Base-by-base conservation (phyloP, 352 stramenopile species). In the Globisporangium canariense region DNA sequence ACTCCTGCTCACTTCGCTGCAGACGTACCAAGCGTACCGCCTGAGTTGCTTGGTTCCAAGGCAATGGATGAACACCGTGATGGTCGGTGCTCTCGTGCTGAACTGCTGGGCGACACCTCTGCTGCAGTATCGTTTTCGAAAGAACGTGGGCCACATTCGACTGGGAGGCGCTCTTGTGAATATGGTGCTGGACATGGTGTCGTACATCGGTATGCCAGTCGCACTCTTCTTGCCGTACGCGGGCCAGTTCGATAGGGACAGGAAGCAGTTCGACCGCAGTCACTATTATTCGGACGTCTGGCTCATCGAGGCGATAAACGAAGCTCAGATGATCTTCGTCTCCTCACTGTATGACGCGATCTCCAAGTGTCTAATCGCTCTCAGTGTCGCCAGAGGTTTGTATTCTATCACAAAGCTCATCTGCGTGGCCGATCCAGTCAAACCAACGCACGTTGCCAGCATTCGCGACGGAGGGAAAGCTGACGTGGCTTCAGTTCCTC, bases 241-340 rank as follows among this genome's bases (percentile, higher is more conserved):
- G 10, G n/a, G 41, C 2, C 41, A 65, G 10, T 73, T 69, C 40
- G 13, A 75, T 45, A 36, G 22, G 0, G 13, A 5, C 4, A 6
- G 52, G 3, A 62, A 62, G 13, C 64, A 70, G 22, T 75, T 66
- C 40, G 36, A 58, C 5, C 58, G 56, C 16, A 13, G 7, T 0
- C 64, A 60, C 8, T 70, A 55, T 50, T 78, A 74, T 51, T 67
- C 60, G 4, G 68, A 78, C 25, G 32, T 58, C 20, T 73, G 62
- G 62, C 54, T 76, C 28, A 67, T 76, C 55, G 55, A 67, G 16
- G 47, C 70, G 10, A 65, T 68, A 38, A 71, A 76, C 43, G 67
- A 71, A 46, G 64, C 49, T 28, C 63, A 70, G 32, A 54, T 74
- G 25, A 45, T 76, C 4, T 67, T 74, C 30, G 56, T 69, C 47